A percentile compares a stretch with the other conserved stretches of the same genome.
phyloP scores from a whole-genome alignment of 192 early-diverging fungal genomes.

The Entomortierella chlamydospora region DNA sequence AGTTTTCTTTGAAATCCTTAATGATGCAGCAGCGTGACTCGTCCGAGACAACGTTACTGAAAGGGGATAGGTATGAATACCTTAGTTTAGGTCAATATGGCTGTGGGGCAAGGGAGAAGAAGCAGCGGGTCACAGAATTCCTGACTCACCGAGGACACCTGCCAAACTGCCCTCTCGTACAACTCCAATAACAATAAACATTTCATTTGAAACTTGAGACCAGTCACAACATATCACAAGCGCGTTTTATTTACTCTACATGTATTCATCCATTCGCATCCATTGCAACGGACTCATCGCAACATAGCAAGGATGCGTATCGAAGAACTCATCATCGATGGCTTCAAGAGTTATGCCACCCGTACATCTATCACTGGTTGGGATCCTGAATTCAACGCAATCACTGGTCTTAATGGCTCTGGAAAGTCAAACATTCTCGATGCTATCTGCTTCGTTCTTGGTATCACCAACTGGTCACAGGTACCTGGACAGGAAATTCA shows the following conservation, averaged over 20 bases:
- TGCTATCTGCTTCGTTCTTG: conserved; percentile 98
- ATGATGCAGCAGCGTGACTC: neutral
- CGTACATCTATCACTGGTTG: conserved; percentile 97
- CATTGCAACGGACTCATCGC: neutral
- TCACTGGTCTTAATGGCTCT: conserved; percentile 97
- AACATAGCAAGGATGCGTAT: conserved; percentile 76
- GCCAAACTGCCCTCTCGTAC: conserved; percentile 44
- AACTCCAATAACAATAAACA: conserved; percentile 19
- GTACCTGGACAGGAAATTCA: conserved; percentile 64
- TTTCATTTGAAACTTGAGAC: neutral
- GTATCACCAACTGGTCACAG: conserved; percentile 92
- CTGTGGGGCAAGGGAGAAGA: conserved; percentile 8
- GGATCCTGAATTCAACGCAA: conserved; percentile 98
- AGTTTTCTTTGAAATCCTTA: neutral
- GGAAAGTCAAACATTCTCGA: conserved; percentile 99
- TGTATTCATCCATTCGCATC: too few species aligned
- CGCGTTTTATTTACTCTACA: neutral
- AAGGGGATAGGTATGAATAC: neutral
- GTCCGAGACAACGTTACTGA: conserved; percentile 24
- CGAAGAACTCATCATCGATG: conserved; percentile 97
- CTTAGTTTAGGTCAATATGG: neutral
- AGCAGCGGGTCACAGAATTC: conserved; percentile 24
- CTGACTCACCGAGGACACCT: conserved; percentile 28
- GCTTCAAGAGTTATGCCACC: conserved; percentile 98
- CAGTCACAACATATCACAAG: neutral